Evolutionary conservation across 495 filamentous ascomycete species (phyloP), one percentile per base, ranked within the genome.

Genomic region (Podospora didyma): DNA sequence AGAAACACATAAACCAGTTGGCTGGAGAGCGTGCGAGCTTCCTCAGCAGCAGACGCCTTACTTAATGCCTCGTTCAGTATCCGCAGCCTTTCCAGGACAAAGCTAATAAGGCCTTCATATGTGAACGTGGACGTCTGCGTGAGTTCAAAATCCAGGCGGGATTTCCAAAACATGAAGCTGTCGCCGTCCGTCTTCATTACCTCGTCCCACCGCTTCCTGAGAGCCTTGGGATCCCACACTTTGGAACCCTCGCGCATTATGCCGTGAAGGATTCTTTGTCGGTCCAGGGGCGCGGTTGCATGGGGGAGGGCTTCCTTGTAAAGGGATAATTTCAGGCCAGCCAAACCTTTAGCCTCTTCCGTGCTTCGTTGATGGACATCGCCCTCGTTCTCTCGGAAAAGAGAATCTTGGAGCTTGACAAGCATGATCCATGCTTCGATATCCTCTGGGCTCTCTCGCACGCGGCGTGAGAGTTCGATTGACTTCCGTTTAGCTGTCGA

Each of bases 241-340:
- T 81, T 79, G 10, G 71, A 60, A 2, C 87, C 91, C 67, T 91
- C 86, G 50, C 85, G 75, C 77, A 97, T 83, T 50, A 89, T 75
- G 10, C 83, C 83, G 2, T 88, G 58, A 4, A 90, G 57, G 2
- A 97, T 73, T 16, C 67, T 68, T 57, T 90, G 86, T 35, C 74
- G 65, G 24, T 77, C 54, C 3, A 75, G 60, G 3, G 68, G 49
- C 6, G 64, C 56, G 2, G 45, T 60, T 14, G 79, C 75, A 51
- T 85, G 81, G 34, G 73, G 70, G 6, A 97, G 69, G 3, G 92
- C 91, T 54, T 91, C 85, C 49, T 89, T 83, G 61, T 91, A 91
- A n/a, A 96, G 80, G 0, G 86, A 86, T 2, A 96, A 59, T 58
- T 88, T 92, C 35, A 96, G 81, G 58, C 89, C 89, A 19, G 90